Evolutionary conservation across 495 filamentous ascomycete genomes (phyloP).

Genomic region (Echria macrotheca): DNA sequence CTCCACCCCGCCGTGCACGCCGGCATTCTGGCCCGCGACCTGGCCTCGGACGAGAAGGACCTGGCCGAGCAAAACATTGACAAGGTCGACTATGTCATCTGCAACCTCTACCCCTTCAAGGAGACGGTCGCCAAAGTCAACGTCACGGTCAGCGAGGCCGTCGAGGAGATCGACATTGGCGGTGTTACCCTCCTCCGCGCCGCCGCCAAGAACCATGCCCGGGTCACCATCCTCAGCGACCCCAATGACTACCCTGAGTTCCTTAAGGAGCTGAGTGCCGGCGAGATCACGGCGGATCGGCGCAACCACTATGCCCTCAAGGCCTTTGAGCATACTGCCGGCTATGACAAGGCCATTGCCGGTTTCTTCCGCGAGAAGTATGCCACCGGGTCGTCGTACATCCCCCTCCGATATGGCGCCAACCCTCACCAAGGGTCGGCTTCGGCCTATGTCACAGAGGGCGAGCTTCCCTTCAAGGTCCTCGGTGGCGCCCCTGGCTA

Average conservation of each 20-base stretch:
- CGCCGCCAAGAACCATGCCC: conserved; percentile 93
- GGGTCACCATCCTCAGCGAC: conserved; percentile 92
- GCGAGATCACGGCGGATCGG: conserved; percentile 76
- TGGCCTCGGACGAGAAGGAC: conserved; percentile 91
- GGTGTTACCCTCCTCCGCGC: conserved; percentile 94
- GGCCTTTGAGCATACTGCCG: conserved; percentile 97
- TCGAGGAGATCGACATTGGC: conserved; percentile 97
- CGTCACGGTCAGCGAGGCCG: conserved; percentile 90
- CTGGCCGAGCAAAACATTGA: conserved; percentile 93
- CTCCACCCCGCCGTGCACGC: conserved; percentile 93
- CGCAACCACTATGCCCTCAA: conserved; percentile 87
- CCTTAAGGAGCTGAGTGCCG: conserved; percentile 79
- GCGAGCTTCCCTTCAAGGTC: conserved; percentile 88
- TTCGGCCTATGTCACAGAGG: conserved; percentile 66
- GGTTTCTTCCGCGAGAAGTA: conserved; percentile 98
- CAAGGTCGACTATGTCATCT: conserved; percentile 97
- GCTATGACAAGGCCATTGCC: conserved; percentile 90
- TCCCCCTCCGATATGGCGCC: conserved; percentile 85
- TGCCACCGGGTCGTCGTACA: conserved; percentile 76
- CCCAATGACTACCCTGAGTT: conserved; percentile 91
- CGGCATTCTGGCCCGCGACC: conserved; percentile 84
- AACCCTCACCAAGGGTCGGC: conserved; percentile 98
- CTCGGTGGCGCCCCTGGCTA: conserved; percentile 90
- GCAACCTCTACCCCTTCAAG: conserved; percentile 98
- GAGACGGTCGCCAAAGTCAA: conserved; percentile 95